Evolutionary conservation across 2,329 filamentous ascomycete species (phyloP).

Genomic region (Magnaporthiopsis rhizophila): DNA sequence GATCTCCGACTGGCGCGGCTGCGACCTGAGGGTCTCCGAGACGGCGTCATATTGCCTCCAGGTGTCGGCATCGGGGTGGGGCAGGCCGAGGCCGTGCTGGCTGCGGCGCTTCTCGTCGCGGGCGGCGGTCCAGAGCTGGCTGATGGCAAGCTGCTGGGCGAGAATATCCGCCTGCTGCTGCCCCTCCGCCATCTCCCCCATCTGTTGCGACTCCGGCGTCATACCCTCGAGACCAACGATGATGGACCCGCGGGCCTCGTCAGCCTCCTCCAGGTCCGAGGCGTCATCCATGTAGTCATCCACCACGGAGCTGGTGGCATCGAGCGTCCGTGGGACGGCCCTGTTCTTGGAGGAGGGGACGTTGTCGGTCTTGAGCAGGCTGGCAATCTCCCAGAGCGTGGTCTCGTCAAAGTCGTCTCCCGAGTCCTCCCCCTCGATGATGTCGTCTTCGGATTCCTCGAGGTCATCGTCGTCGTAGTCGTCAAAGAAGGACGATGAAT

Average conservation of each 20-base stretch:
- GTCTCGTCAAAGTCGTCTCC: conserved; percentile 53
- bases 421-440: conserved; percentile 28
- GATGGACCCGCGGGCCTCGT: conserved; percentile 21
- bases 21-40: conserved; percentile 9
- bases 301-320: conserved; percentile 17
- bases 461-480: conserved; percentile 46
- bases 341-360: conserved; percentile 46
- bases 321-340: conserved; percentile 30
- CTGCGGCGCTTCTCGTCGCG: conserved; percentile 9
- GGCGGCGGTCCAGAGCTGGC: conserved; percentile 11
- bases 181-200: background rate
- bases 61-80: conserved; percentile 10
- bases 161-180: conserved; percentile 10
- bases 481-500: conserved; percentile 49
- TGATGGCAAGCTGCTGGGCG: conserved; percentile 7
- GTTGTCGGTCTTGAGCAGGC: conserved; percentile 42
- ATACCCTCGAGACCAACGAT: conserved; percentile 23
- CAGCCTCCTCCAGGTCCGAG: conserved; percentile 13
- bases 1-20: conserved; percentile 12
- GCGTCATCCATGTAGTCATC: conserved; percentile 26
- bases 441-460: conserved; percentile 29
- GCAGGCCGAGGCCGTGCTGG: conserved; percentile 11
- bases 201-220: background rate
- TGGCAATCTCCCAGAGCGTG: conserved; percentile 58
- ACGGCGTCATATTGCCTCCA: conserved; percentile 12